phyloP scores from a whole-genome alignment of 306 rosid species.

The Vigna hirtella region DNA sequence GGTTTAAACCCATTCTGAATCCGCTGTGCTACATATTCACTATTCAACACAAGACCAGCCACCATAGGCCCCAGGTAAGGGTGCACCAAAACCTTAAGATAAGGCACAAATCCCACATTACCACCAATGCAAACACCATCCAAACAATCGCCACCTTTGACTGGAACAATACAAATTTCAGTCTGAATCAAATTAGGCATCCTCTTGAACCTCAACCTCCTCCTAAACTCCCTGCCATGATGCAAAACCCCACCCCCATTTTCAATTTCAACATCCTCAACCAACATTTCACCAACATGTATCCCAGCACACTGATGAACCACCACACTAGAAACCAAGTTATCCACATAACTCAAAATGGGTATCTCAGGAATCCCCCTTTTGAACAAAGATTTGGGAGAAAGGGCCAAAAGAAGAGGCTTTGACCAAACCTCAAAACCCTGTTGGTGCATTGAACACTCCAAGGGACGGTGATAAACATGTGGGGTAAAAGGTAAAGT shows the following conservation, averaged over 20 bases:
- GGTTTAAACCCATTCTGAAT: constrained; percentile 62
- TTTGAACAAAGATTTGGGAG: constrained; percentile 65
- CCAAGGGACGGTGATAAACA: constrained; percentile 52
- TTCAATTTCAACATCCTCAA: constrained; percentile 82
- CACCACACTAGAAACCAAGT: constrained; percentile 57
- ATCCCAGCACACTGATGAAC: constrained; percentile 60
- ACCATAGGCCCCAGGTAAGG: constrained; percentile 87
- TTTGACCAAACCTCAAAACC: constrained; percentile 58
- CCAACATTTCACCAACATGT: constrained; percentile 81
- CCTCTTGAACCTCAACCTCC: constrained; percentile 87
- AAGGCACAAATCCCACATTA: constrained; percentile 56
- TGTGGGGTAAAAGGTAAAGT: background rate
- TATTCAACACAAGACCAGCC: constrained; percentile 67
- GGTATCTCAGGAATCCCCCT: constrained; percentile 71
- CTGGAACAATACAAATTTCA: constrained; percentile 61
- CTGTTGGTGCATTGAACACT: constrained; percentile 35
- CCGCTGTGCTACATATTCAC: constrained; percentile 46
- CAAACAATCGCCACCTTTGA: constrained; percentile 3
- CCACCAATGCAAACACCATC: constrained; percentile 54
- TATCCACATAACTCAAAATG: constrained; percentile 71
- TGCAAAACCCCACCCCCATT: constrained; percentile 30
- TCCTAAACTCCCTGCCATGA: constrained; percentile 68
- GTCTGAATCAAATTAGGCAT: constrained; percentile 91
- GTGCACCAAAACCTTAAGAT: constrained; percentile 70
- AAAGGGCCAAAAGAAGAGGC: constrained; percentile 80